Evolutionary conservation across 2,329 filamentous ascomycete genomes (phyloP).

Genomic region (Zasmidium cellare): DNA sequence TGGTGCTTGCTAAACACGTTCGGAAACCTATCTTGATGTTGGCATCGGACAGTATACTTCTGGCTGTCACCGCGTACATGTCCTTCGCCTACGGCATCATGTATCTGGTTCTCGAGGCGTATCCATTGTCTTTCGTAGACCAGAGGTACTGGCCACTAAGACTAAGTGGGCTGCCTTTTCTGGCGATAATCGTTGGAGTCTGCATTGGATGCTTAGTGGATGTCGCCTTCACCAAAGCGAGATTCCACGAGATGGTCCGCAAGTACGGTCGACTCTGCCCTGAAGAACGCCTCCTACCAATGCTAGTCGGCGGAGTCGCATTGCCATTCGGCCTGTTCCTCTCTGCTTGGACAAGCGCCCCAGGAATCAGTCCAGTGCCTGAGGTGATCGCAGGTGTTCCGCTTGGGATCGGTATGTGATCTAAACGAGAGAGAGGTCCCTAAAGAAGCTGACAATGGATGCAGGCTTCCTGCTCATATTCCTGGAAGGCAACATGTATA

Average conservation of each 20-base stretch:
- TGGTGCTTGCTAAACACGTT: conserved; percentile 47
- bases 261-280: conserved; percentile 18
- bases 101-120: conserved; percentile 42
- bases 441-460: not conserved
- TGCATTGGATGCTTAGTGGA: conserved; percentile 17
- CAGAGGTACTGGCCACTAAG: conserved; percentile 15
- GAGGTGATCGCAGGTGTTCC: conserved; percentile 40
- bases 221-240: conserved; percentile 5
- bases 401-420: conserved; percentile 34
- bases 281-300: conserved; percentile 40
- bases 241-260: not conserved
- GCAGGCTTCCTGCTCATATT: conserved; percentile 4
- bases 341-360: conserved; percentile 44
- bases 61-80: conserved; percentile 44
- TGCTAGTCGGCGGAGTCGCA: conserved; percentile 13
- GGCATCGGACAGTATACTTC: conserved; percentile 47
- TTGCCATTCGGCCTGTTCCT: conserved; percentile 46
- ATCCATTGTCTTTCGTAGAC: conserved; percentile 26
- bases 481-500: conserved; percentile 4
- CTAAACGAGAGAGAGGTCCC: not conserved
- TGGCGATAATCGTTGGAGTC: conserved; percentile 19
- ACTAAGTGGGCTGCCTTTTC: conserved; percentile 20
- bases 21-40: conserved; percentile 44
- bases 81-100: conserved; percentile 34
- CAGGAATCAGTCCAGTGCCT: conserved; percentile 38